Percentiles rank a stretch among this genome's conserved stretches.
These are phyloP conservation scores for Melocanna baccifera DNA, from an alignment of 176 grass and related monocot species.

Conservation along the genomic window DNA sequence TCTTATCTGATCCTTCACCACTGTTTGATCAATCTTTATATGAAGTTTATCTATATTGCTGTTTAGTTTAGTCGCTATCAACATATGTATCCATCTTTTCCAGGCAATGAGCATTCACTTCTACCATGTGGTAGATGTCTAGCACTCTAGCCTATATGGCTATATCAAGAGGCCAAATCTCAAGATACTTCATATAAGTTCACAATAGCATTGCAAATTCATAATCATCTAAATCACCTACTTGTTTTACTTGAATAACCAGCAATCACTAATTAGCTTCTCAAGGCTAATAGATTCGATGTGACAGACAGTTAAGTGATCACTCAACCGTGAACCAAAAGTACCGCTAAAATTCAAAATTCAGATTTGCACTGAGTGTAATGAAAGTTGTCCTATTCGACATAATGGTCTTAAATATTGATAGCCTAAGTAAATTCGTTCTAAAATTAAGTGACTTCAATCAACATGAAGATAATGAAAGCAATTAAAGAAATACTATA, in stretches of 20 bases:
- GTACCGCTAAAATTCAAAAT: background rate
- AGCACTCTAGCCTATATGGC: background rate
- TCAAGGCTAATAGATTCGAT: background rate
- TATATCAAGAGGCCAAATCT: background rate
- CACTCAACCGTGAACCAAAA: background rate
- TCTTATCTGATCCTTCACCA: background rate
- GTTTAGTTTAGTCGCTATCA: background rate
- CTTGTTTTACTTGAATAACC: background rate
- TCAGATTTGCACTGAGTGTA: background rate
- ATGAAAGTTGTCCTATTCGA: background rate
- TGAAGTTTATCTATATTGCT: background rate
- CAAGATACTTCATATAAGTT: background rate
- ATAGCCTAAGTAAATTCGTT: background rate
- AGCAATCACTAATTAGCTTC: background rate
- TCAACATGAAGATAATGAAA: conserved; percentile 18
- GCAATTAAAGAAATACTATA: conserved; percentile 4
- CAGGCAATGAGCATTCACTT: background rate
- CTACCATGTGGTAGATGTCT: background rate
- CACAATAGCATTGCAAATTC: background rate
- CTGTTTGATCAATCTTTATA: background rate
- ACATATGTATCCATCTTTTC: background rate
- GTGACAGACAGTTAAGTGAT: background rate
- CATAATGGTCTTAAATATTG: conserved; percentile 12
- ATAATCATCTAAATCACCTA: conserved; percentile 9
- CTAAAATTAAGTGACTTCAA: conserved; percentile 22